phyloP scores from a whole-genome alignment of 768 basidiomycete genomes.

The Nevesoporus exiguus region DNA sequence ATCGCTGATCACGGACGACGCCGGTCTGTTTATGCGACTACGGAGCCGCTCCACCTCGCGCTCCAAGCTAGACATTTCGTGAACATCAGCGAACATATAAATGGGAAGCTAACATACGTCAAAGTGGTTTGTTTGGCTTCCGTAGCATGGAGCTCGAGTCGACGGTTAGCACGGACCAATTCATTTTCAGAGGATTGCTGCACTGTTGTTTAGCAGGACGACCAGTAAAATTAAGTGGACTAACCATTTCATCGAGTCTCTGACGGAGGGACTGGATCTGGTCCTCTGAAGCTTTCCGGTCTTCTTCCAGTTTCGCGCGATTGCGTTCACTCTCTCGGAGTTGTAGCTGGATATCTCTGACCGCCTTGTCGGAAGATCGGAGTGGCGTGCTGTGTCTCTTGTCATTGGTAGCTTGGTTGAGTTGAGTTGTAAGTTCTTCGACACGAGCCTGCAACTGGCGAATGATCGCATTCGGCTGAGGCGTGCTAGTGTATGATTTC shows the following conservation, averaged over 20 bases:
- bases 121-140: constrained; percentile 71
- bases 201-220: constrained; percentile 7
- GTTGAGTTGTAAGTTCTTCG: constrained; percentile 58
- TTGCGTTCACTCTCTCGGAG: constrained; percentile 61
- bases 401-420: constrained; percentile 43
- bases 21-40: constrained; percentile 59
- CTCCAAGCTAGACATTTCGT: constrained; percentile 44
- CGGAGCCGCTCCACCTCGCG: constrained; percentile 67
- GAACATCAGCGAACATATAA: not conserved
- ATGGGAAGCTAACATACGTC: constrained; percentile 42
- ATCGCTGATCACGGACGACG: constrained; percentile 36
- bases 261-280: constrained; percentile 57
- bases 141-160: constrained; percentile 71
- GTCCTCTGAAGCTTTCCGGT: constrained; percentile 54
- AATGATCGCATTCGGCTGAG: constrained; percentile 51
- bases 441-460: constrained; percentile 66
- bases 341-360: constrained; percentile 52
- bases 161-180: constrained; percentile 68
- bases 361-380: constrained; percentile 44
- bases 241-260: constrained; percentile 59
- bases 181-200: constrained; percentile 70
- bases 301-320: constrained; percentile 60
- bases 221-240: constrained; percentile 20
- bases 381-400: constrained; percentile 33
- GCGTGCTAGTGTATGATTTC: constrained; percentile 63